These are phyloP conservation scores for Sordariomycetes sp. DNA, from an alignment of 2,329 filamentous ascomycete genomes.

Conservation along the genomic window DNA sequence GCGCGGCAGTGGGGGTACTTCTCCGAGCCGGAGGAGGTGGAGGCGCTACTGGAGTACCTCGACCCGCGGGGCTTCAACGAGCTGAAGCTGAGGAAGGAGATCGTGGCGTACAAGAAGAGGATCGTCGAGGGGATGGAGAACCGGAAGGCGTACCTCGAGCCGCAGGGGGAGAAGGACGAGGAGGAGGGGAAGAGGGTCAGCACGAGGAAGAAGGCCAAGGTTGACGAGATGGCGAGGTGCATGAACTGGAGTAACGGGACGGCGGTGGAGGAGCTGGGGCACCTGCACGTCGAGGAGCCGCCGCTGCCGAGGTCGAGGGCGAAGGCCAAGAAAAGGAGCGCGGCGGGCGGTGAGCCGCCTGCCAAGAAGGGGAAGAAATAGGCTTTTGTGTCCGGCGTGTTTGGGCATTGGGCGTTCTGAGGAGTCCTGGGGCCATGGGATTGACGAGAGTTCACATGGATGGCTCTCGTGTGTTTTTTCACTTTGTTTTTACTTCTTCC, in stretches of 20 bases:
- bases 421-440: too few relatives aligned
- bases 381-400: background rate
- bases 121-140: constrained; percentile 74
- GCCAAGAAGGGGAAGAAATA: constrained; percentile 13
- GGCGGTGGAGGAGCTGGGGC: constrained; percentile 44
- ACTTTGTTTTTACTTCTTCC: too few relatives aligned
- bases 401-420: background rate
- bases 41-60: constrained; percentile 76
- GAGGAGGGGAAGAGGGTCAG: constrained; percentile 29
- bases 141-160: constrained; percentile 59
- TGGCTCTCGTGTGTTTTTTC: too few relatives aligned
- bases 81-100: constrained; percentile 76
- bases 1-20: constrained; percentile 88
- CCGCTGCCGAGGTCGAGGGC: constrained; percentile 40
- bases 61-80: constrained; percentile 82
- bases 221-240: constrained; percentile 37
- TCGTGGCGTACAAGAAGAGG: constrained; percentile 63
- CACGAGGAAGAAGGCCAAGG: constrained; percentile 31
- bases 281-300: constrained; percentile 44
- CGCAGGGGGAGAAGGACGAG: constrained; percentile 13
- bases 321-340: constrained; percentile 40
- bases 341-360: constrained; percentile 14
- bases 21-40: constrained; percentile 67
- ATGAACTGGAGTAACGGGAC: constrained; percentile 45
- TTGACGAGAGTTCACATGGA: too few relatives aligned